Evolutionary conservation across 2,329 filamentous ascomycete species (phyloP).

Genomic region (Penicillium hesseltinei): DNA sequence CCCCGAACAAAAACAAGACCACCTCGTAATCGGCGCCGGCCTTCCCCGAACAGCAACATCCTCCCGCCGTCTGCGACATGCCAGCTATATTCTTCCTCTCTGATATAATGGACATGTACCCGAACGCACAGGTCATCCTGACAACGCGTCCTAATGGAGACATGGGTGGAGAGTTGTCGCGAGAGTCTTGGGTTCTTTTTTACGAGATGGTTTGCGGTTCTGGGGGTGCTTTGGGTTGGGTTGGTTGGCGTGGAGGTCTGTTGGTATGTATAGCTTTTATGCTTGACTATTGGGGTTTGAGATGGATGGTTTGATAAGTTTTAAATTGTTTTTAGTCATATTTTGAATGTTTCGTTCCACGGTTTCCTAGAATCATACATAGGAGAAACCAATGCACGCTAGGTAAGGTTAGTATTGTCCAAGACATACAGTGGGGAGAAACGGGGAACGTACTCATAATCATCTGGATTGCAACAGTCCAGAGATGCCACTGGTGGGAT

Average conservation of each 20-base stretch:
- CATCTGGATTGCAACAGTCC: not conserved
- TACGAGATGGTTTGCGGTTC: not conserved
- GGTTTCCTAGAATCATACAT: not conserved
- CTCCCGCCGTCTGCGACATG: conserved; percentile 7
- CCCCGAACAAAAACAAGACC: not conserved
- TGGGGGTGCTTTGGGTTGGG: not conserved
- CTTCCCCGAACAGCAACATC: conserved; percentile 15
- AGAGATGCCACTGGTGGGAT: not conserved
- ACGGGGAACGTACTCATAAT: not conserved
- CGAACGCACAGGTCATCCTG: conserved; percentile 2
- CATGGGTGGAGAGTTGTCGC: not conserved
- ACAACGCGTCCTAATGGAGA: conserved; percentile 1
- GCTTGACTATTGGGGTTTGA: not conserved
- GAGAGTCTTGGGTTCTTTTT: conserved; percentile 7
- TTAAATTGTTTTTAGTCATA: not conserved
- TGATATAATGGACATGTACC: conserved; percentile 14
- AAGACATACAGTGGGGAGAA: not conserved
- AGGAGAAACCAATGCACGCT: not conserved
- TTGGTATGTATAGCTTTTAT: not conserved
- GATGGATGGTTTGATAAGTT: not conserved
- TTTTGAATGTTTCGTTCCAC: not conserved
- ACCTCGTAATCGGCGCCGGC: conserved; percentile 12
- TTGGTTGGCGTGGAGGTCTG: conserved; percentile 3
- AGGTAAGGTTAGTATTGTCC: not conserved
- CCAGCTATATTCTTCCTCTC: conserved; percentile 9